A percentile compares a stretch with the other conserved stretches of the same genome.
phyloP scores from a whole-genome alignment of 768 basidiomycete species.

The Podaxis sp. region DNA sequence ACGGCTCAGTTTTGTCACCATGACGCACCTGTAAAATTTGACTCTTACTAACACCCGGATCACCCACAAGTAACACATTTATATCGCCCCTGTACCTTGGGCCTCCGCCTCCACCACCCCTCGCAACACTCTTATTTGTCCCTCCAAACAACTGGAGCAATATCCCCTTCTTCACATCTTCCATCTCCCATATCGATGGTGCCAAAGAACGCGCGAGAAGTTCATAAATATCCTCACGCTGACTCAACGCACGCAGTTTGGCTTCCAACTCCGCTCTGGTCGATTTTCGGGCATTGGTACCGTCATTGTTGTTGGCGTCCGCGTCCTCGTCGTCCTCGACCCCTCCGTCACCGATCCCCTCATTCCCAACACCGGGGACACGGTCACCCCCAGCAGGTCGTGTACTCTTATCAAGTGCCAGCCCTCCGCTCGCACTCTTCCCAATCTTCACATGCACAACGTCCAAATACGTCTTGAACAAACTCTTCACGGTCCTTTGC shows the following conservation, averaged over 20 bases:
- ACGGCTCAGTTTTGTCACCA: neutral
- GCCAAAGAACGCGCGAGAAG: constrained; percentile 82
- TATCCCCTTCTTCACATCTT: constrained; percentile 99
- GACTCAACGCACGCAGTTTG: constrained; percentile 71
- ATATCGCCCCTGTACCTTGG: constrained; percentile 98
- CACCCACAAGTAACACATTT: constrained; percentile 95
- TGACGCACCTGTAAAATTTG: constrained; percentile 83
- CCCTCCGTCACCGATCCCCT: constrained; percentile 69
- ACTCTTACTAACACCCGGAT: constrained; percentile 95
- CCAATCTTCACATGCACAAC: constrained; percentile 83
- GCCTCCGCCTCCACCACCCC: constrained; percentile 93
- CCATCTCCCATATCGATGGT: constrained; percentile 97
- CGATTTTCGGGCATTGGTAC: constrained; percentile 40
- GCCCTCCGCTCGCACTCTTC: constrained; percentile 43
- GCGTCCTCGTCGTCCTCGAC: constrained; percentile 40
- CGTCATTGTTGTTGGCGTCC: constrained; percentile 31
- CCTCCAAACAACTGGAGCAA: constrained; percentile 95
- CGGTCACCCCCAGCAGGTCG: constrained; percentile 68
- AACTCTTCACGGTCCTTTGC: constrained; percentile 86
- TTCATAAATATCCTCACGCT: constrained; percentile 82
- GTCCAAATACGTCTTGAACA: constrained; percentile 98
- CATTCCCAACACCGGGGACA: constrained; percentile 66
- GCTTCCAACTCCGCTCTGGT: constrained; percentile 76
- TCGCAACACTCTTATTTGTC: constrained; percentile 92
- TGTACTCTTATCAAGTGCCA: constrained; percentile 81